These are phyloP conservation scores for Russula sp. DNA, from an alignment of 768 basidiomycete species.

Conservation along the genomic window DNA sequence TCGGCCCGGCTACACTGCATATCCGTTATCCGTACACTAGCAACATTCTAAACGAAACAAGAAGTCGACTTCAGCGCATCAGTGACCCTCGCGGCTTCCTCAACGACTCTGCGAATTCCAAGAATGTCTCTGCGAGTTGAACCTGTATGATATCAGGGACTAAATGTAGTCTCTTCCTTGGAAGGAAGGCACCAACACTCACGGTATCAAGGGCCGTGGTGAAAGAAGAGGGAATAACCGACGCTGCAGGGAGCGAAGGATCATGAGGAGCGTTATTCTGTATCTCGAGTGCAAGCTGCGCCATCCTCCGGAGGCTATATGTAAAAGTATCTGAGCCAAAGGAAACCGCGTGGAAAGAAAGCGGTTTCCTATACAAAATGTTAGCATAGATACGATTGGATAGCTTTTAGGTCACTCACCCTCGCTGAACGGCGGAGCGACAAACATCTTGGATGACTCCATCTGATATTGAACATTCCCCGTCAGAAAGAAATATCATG, in stretches of 20 bases:
- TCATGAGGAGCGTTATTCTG: constrained; percentile 40
- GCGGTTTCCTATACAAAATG: constrained; percentile 36
- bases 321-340: constrained; percentile 36
- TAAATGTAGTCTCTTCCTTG: neutral
- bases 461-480: constrained; percentile 38
- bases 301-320: constrained; percentile 40
- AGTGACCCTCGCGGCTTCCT: constrained; percentile 48
- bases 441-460: constrained; percentile 35
- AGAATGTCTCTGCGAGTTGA: constrained; percentile 49
- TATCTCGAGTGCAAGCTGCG: constrained; percentile 41
- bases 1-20: neutral
- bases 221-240: constrained; percentile 38
- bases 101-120: constrained; percentile 51
- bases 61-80: constrained; percentile 26
- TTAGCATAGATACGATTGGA: neutral
- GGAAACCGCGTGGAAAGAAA: constrained; percentile 53
- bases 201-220: constrained; percentile 47
- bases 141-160: constrained; percentile 31
- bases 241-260: constrained; percentile 27
- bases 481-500: constrained; percentile 52
- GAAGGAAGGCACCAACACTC: constrained; percentile 14
- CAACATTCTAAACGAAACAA: neutral
- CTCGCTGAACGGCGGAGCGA: constrained; percentile 36
- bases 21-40: neutral
- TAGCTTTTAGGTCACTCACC: constrained; percentile 28